phyloP scores from a whole-genome alignment of 345 rosid species.

The Hirschfeldia incana region DNA sequence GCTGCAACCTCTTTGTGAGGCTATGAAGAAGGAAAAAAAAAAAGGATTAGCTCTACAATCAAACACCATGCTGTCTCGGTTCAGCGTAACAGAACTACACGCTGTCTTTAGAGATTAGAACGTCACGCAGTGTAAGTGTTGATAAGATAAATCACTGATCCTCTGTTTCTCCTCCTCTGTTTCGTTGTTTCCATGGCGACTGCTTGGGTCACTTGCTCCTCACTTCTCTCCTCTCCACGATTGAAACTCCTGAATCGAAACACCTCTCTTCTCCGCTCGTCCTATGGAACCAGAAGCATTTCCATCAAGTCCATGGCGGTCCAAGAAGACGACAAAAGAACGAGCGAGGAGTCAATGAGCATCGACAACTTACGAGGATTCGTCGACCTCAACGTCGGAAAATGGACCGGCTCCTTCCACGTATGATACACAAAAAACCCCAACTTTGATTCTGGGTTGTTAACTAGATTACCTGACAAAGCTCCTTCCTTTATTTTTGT shows the following conservation, averaged over 20 bases:
- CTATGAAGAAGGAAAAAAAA: background rate
- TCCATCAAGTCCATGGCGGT: conserved; percentile 39
- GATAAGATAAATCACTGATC: conserved; percentile 22
- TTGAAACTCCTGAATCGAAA: conserved; percentile 10
- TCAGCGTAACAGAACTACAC: background rate
- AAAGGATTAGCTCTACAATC: background rate
- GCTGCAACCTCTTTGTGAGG: background rate
- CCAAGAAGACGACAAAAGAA: conserved; percentile 37
- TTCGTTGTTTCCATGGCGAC: conserved; percentile 32
- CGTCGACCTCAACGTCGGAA: conserved; percentile 66
- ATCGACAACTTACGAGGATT: conserved; percentile 71
- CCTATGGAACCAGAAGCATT: conserved; percentile 38
- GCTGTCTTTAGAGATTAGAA: background rate
- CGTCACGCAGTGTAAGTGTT: background rate
- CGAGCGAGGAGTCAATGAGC: conserved; percentile 58
- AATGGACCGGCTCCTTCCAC: conserved; percentile 83
- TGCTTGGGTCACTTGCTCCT: conserved; percentile 43
- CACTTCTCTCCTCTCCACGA: conserved; percentile 38
- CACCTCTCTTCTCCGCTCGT: conserved; percentile 13
- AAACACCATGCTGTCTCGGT: background rate
- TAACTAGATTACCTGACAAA: background rate
- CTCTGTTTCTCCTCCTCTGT: conserved; percentile 5
- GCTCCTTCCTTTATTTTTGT: background rate
- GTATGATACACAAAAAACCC: conserved; percentile 35
- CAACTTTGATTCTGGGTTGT: background rate